These are phyloP conservation scores for Lentinus tigrinus DNA, from an alignment of 768 basidiomycete genomes.

Conservation along the genomic window DNA sequence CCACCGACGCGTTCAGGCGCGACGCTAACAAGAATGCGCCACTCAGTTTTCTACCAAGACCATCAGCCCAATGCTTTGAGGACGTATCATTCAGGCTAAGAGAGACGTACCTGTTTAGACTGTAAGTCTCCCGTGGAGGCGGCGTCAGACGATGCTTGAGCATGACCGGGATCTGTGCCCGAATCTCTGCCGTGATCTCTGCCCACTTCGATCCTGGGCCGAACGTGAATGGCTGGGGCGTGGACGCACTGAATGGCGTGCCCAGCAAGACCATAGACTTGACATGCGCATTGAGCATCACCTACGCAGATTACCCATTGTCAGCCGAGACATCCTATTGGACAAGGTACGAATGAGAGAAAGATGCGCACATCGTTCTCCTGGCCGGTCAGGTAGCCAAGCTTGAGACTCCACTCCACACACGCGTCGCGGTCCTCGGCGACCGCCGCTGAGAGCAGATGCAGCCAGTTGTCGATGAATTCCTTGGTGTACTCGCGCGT, in stretches of 20 bases:
- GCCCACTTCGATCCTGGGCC: constrained; percentile 64
- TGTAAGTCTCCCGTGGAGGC: constrained; percentile 93
- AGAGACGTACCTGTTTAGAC: constrained; percentile 72
- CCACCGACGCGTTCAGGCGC: constrained; percentile 68
- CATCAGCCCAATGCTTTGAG: neutral
- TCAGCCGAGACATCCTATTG: neutral
- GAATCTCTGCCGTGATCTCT: constrained; percentile 73
- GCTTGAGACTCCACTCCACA: constrained; percentile 66
- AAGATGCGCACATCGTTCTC: constrained; percentile 65
- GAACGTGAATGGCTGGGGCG: constrained; percentile 77
- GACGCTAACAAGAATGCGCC: constrained; percentile 80
- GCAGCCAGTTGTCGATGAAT: constrained; percentile 89
- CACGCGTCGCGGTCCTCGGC: constrained; percentile 65
- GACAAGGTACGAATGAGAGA: neutral
- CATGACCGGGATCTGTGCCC: constrained; percentile 87
- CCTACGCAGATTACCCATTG: constrained; percentile 36
- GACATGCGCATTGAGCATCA: constrained; percentile 86
- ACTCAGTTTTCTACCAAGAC: constrained; percentile 65
- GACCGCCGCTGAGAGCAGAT: constrained; percentile 80
- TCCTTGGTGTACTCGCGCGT: constrained; percentile 80
- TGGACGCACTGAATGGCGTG: constrained; percentile 71
- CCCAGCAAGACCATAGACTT: constrained; percentile 82
- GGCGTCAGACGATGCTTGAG: constrained; percentile 84
- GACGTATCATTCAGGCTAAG: neutral
- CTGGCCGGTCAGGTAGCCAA: constrained; percentile 89